phyloP scores from a whole-genome alignment of 148 eudicot species.

The Chenopodium album region DNA sequence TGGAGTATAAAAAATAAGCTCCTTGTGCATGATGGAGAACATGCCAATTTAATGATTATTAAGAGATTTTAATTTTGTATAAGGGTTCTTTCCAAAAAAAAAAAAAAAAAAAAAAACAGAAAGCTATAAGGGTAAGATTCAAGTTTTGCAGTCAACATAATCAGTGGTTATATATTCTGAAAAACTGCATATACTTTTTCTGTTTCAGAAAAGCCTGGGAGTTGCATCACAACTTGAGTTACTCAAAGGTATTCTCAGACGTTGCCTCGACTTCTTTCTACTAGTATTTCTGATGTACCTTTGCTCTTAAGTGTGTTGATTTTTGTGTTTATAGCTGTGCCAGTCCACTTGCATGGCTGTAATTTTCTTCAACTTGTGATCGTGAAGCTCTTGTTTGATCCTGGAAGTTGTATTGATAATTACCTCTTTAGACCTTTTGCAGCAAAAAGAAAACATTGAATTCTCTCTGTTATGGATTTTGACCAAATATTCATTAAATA shows the following conservation, averaged over 20 bases:
- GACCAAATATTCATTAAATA: neutral
- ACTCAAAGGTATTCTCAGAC: constrained; percentile 48
- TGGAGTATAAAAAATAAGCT: too few species aligned
- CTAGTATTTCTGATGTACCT: neutral
- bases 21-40: neutral
- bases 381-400: neutral
- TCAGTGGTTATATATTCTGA: neutral
- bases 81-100: neutral
- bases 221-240: constrained; percentile 59
- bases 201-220: constrained; percentile 42
- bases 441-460: neutral
- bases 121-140: too few species aligned
- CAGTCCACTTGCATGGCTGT: neutral
- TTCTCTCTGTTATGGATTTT: neutral
- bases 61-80: neutral
- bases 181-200: neutral
- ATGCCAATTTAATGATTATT: neutral
- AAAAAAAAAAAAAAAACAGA: too few species aligned
- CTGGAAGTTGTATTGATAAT: neutral
- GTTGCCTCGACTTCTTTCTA: neutral
- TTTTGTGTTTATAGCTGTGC: neutral
- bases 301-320: neutral
- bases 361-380: neutral
- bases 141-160: neutral
- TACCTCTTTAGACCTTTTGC: neutral